These are phyloP conservation scores for Leccinum boreale DNA, from an alignment of 768 basidiomycete species.

Conservation along the genomic window DNA sequence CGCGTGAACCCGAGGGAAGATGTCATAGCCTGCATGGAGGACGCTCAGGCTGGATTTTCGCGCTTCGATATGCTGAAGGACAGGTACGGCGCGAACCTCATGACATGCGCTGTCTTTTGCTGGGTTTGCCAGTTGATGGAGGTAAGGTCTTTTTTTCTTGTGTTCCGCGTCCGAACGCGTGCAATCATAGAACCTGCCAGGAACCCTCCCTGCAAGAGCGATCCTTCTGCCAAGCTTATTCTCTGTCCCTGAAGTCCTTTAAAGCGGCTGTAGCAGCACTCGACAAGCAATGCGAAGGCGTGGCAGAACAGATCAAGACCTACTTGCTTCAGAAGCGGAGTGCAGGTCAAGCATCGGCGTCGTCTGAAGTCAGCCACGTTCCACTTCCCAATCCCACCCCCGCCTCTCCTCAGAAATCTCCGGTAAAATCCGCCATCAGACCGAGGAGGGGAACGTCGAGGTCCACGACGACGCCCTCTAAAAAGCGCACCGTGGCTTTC, in stretches of 20 bases:
- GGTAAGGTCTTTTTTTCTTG: constrained; percentile 22
- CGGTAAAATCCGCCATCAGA: constrained; percentile 18
- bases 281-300: constrained; percentile 24
- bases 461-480: constrained; percentile 18
- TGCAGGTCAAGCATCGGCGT: background rate
- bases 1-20: constrained; percentile 11
- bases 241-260: constrained; percentile 12
- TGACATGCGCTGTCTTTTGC: constrained; percentile 42
- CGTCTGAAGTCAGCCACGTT: background rate
- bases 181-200: constrained; percentile 7
- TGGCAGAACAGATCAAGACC: constrained; percentile 24
- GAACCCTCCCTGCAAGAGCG: constrained; percentile 22
- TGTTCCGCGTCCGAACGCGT: background rate
- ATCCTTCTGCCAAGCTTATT: constrained; percentile 15
- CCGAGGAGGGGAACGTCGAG: background rate
- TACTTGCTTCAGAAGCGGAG: constrained; percentile 6
- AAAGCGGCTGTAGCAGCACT: constrained; percentile 19
- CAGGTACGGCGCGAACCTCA: constrained; percentile 16
- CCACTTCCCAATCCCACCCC: background rate
- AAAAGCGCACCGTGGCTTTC: constrained; percentile 32
- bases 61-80: constrained; percentile 13
- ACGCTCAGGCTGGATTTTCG: constrained; percentile 29
- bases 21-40: constrained; percentile 32
- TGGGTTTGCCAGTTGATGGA: constrained; percentile 43
- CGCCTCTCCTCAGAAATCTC: constrained; percentile 19